Evolutionary conservation across 768 basidiomycete genomes (phyloP).

Genomic region (Myochromella boudieri): DNA sequence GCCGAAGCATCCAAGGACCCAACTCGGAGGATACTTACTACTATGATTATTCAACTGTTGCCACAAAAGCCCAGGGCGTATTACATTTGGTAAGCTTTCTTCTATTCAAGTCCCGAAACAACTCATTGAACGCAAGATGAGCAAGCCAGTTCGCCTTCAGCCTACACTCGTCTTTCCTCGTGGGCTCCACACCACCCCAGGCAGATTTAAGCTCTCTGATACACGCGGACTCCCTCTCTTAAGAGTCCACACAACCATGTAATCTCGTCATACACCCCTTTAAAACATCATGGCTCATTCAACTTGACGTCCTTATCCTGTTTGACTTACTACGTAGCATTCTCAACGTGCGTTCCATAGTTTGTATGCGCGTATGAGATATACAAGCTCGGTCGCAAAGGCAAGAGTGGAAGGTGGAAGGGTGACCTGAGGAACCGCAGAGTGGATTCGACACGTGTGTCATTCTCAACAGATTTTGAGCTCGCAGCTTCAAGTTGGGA

Average conservation of each 20-base stretch:
- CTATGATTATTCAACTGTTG: no score
- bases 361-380: conserved; percentile 85
- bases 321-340: conserved; percentile 75
- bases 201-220: conserved; percentile 71
- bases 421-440: conserved; percentile 41
- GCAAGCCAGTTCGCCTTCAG: conserved; percentile 74
- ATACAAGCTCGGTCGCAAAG: conserved; percentile 36
- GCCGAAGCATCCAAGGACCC: conserved; percentile 55
- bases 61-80: no score
- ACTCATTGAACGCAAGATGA: conserved; percentile 31
- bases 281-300: conserved; percentile 74
- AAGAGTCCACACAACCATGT: conserved; percentile 62
- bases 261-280: conserved; percentile 63
- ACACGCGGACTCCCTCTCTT: conserved; percentile 59
- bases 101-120: no score
- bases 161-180: conserved; percentile 62
- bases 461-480: conserved; percentile 69
- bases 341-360: conserved; percentile 77
- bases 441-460: conserved; percentile 63
- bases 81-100: no score
- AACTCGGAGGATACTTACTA: no score
- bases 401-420: conserved; percentile 20
- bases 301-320: conserved; percentile 73
- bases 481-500: conserved; percentile 82
- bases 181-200: conserved; percentile 74